Conservation (phyloP, 2,329 filamentous ascomycete genomes). For the Beauveria sp. region DNA sequence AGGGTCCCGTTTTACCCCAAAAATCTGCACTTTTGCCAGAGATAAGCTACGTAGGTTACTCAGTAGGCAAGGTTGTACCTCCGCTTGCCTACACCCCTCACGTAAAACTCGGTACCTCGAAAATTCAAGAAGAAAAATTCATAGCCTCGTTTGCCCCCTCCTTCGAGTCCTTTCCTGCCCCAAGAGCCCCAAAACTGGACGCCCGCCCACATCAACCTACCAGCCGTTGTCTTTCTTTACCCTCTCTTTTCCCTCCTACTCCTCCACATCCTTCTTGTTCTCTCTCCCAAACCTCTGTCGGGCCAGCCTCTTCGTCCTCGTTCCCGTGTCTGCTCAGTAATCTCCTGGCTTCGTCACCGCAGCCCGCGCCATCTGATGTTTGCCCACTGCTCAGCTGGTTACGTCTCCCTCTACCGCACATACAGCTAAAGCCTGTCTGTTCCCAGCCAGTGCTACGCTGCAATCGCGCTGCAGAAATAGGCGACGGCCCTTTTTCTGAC, state of each 20-base stretch:
- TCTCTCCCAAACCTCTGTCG: background rate
- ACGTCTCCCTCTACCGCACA: slow-evolving; percentile 6
- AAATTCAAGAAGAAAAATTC: background rate
- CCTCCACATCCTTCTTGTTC: background rate
- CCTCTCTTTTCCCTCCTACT: background rate
- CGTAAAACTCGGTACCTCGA: background rate
- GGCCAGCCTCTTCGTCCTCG: background rate
- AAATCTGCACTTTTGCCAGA: background rate
- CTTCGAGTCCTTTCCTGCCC: background rate
- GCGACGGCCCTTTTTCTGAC: background rate
- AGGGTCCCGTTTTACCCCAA: slow-evolving; percentile 1
- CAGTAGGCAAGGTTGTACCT: background rate
- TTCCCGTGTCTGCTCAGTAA: background rate
- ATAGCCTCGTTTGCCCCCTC: slow-evolving; percentile 1
- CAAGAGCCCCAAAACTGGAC: slow-evolving; percentile 2
- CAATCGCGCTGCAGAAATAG: background rate
- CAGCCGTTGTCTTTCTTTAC: background rate
- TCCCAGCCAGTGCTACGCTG: background rate
- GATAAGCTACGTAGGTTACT: background rate
- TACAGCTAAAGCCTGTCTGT: background rate
- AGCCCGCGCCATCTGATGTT: background rate
- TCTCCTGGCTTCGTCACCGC: background rate
- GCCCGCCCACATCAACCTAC: background rate
- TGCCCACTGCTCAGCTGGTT: slow-evolving; percentile 7
- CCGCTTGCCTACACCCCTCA: background rate